Base-by-base conservation (phyloP, 768 basidiomycete genomes). In the Naematelia encephala region DNA sequence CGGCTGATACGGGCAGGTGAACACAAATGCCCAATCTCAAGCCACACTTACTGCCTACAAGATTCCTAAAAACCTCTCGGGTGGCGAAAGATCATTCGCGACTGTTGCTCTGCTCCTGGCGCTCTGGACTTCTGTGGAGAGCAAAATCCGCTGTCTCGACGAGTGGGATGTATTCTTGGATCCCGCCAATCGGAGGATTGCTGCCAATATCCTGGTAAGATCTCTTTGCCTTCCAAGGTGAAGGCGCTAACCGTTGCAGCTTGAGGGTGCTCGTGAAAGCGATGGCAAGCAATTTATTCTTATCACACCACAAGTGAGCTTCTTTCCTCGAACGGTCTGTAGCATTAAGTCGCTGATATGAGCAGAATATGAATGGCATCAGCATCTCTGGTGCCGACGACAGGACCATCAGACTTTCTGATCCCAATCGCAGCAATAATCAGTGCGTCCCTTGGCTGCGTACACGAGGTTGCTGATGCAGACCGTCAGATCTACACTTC, bases 141-240 rank as follows among this genome's bases (percentile, higher is more conserved):
- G 93, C 73, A 96, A 96, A 1, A 81, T 99, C 47, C 82, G 96
- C 59, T 97, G 94, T 70, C 84, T 98, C 86, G 96, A 99, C 70
- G 96, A 99, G 75, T 99, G 96, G 73, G 94, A 98, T 68, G 94
- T 97, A 11, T 97, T 94, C 81, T 91, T 98, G 58, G 80, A 80
- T 60, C 67, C 68, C 10, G 71, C 75, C 47, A 80, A 80, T 60
- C 85, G 96, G 19, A 86, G 87, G 48, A 88, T 94, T 69, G 89
- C 89, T 60, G 96, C 94, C 87, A 89, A 85, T 77, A 91, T 94
- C 89, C 88, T 97, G 85, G 89, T 90, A 57, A 16, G 70, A 2
- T 23, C 12, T 19, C 47, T 11, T 19, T 52, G 5, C 42, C 29
- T 54, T 28, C 34, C 25, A 52, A 10, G 13, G 1, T 21, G 19